Evolutionary conservation across 176 grass and related monocot species (phyloP).

Genomic region (Poa pratensis): DNA sequence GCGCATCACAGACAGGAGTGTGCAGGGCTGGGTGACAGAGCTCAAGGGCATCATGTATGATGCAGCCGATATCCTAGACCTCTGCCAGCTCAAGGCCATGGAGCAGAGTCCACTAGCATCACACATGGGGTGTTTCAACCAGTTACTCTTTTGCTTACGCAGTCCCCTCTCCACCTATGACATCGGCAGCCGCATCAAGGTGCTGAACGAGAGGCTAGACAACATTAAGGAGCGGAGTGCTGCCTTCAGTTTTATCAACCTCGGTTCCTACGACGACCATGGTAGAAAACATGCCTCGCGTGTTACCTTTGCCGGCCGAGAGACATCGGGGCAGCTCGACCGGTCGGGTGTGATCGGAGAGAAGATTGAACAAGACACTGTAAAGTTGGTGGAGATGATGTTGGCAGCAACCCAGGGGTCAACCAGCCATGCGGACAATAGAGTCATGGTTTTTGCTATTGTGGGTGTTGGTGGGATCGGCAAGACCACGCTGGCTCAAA

Average conservation of each 20-base stretch:
- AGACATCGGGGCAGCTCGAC: not conserved
- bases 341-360: not conserved
- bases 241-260: conserved; percentile 1
- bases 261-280: not conserved
- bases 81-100: conserved; percentile 2
- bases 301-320: not conserved
- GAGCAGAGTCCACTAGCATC: not conserved
- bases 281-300: not conserved
- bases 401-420: not conserved
- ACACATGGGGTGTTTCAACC: not conserved
- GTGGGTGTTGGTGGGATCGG: conserved; percentile 9
- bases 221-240: not conserved
- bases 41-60: not conserved
- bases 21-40: conserved; percentile 14
- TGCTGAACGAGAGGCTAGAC: not conserved
- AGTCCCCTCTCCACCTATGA: conserved; percentile 20
- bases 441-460: not conserved
- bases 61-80: not conserved
- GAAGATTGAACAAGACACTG: not conserved
- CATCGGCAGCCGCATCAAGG: conserved; percentile 1
- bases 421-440: not conserved
- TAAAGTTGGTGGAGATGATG: conserved; percentile 12
- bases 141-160: not conserved
- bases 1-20: not conserved
- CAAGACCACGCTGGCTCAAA: not conserved